These are phyloP conservation scores for Candida awuae DNA, from an alignment of 805 yeast species.

Conservation along the genomic window DNA sequence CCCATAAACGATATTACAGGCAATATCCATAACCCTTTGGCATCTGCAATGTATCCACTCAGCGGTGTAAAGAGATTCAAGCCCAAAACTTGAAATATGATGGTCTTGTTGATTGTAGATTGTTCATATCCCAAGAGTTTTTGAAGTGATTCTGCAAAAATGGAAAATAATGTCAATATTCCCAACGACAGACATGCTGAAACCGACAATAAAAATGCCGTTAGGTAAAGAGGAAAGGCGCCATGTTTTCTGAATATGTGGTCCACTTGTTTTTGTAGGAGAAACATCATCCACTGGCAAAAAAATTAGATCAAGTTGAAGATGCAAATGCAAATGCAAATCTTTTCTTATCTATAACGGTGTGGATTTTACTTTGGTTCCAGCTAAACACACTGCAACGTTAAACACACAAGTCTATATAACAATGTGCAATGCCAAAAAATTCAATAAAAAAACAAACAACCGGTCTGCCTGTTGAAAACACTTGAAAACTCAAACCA, in stretches of 20 bases:
- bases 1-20: conserved; percentile 53
- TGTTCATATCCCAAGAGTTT: conserved; percentile 51
- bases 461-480: too few relatives aligned
- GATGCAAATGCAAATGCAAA: too few relatives aligned
- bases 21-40: conserved; percentile 66
- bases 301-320: not conserved
- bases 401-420: too few relatives aligned
- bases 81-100: conserved; percentile 70
- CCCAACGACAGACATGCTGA: conserved; percentile 27
- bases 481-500: too few relatives aligned
- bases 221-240: conserved; percentile 15
- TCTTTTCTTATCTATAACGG: too few relatives aligned
- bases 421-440: too few relatives aligned
- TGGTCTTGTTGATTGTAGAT: conserved; percentile 57
- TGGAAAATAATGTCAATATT: conserved; percentile 33
- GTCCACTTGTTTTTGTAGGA: not conserved
- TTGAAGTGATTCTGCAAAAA: conserved; percentile 67
- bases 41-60: conserved; percentile 75
- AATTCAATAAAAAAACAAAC: too few relatives aligned
- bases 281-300: not conserved
- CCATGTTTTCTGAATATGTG: conserved; percentile 17
- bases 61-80: conserved; percentile 77
- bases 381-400: too few relatives aligned
- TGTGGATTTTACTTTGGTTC: too few relatives aligned
- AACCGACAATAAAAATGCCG: conserved; percentile 24